These are phyloP conservation scores for Aspergillus egyptiacus DNA, from an alignment of 495 filamentous ascomycete species.

Conservation along the genomic window DNA sequence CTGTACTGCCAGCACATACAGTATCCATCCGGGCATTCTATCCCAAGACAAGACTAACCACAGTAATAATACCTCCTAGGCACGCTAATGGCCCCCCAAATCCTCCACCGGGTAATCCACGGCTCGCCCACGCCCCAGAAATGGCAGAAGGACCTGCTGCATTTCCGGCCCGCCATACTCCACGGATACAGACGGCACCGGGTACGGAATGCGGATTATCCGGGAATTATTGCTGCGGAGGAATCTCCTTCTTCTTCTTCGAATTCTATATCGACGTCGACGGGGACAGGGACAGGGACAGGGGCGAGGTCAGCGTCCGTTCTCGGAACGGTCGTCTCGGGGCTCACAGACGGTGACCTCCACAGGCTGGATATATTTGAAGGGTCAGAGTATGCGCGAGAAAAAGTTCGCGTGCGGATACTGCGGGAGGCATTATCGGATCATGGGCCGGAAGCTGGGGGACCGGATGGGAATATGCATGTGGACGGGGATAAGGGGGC, in stretches of 20 bases:
- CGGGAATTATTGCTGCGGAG: constrained; percentile 58
- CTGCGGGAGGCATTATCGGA: constrained; percentile 36
- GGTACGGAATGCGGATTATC: constrained; percentile 68
- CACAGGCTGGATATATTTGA: constrained; percentile 78
- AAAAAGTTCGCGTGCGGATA: constrained; percentile 53
- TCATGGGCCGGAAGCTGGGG: not conserved
- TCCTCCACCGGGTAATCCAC: constrained; percentile 80
- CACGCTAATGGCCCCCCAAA: constrained; percentile 68
- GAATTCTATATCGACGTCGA: not conserved
- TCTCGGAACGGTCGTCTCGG: constrained; percentile 71
- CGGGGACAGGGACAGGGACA: not conserved
- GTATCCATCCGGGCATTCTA: constrained; percentile 3
- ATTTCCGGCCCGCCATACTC: constrained; percentile 68
- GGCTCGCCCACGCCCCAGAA: constrained; percentile 45
- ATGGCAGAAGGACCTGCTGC: constrained; percentile 50
- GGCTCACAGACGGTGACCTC: constrained; percentile 72
- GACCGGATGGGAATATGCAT: not conserved
- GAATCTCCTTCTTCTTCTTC: not conserved
- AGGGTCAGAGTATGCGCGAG: constrained; percentile 64
- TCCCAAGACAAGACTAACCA: not conserved
- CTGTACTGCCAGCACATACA: not conserved
- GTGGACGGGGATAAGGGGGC: constrained; percentile 9
- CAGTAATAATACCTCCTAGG: constrained; percentile 16
- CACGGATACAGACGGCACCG: constrained; percentile 64
- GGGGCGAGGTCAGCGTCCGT: constrained; percentile 40